Percentiles rank a stretch among this genome's conserved stretches.
These are phyloP conservation scores for Chaetoceros muelleri DNA, from an alignment of 108 stramenopile species.

Conservation along the genomic window DNA sequence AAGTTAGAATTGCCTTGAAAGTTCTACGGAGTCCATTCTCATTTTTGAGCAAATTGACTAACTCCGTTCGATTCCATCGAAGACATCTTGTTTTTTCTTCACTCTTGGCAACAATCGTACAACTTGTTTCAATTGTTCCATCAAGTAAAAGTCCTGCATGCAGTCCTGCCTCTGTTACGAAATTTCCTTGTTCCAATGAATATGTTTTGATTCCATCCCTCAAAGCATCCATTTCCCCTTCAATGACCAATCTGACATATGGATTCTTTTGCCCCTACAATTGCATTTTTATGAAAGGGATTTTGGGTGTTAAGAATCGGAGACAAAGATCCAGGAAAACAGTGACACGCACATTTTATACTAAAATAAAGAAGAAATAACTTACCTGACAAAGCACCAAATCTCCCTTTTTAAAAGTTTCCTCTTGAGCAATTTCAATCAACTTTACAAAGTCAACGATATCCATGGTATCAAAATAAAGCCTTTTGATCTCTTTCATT, in stretches of 20 bases:
- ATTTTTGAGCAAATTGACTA: slow-evolving; percentile 42
- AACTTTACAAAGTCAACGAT: slow-evolving; percentile 50
- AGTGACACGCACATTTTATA: too few species aligned
- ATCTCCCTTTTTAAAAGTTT: slow-evolving; percentile 42
- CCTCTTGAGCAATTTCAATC: slow-evolving; percentile 28
- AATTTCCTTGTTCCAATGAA: slow-evolving; percentile 60
- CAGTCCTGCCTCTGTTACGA: slow-evolving; percentile 65
- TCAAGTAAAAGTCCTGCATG: slow-evolving; percentile 67
- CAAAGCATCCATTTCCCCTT: slow-evolving; percentile 50
- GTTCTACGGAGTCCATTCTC: slow-evolving; percentile 40
- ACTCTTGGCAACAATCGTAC: slow-evolving; percentile 37
- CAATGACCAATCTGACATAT: slow-evolving; percentile 53
- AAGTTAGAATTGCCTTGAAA: slow-evolving; percentile 57
- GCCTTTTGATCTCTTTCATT: slow-evolving; percentile 22
- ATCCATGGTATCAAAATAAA: slow-evolving; percentile 59
- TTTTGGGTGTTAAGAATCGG: background rate
- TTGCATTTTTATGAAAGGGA: background rate
- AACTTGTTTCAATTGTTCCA: slow-evolving; percentile 56
- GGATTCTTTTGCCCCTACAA: slow-evolving; percentile 38
- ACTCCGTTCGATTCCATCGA: slow-evolving; percentile 58
- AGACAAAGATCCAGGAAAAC: background rate
- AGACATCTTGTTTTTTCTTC: slow-evolving; percentile 24
- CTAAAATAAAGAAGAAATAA: too few species aligned
- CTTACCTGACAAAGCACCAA: slow-evolving; percentile 34
- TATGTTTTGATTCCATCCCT: slow-evolving; percentile 70